Evolutionary conservation across 2,329 filamentous ascomycete species (phyloP).

Genomic region (Fusarium nematophilum): DNA sequence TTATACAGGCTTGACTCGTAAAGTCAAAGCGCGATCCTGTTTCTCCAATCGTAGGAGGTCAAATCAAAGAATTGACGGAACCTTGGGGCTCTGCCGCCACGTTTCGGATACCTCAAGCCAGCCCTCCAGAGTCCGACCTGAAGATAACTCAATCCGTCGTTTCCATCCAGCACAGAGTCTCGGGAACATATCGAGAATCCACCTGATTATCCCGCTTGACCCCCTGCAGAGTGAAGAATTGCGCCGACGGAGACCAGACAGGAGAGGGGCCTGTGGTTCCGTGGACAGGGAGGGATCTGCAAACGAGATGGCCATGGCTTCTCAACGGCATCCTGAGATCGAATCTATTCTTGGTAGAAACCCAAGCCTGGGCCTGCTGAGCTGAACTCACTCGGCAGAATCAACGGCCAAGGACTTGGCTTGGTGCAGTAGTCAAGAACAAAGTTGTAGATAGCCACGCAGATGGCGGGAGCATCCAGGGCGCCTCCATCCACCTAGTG

Average conservation of each 20-base stretch:
- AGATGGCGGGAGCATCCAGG: not conserved
- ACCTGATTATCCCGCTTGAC: not conserved
- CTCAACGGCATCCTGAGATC: no score
- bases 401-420: conserved; percentile 4
- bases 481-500: not conserved
- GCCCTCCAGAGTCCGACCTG: not conserved
- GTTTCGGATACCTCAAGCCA: not conserved
- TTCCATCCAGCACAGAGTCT: not conserved
- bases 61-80: conserved; percentile 2
- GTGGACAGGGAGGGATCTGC: not conserved
- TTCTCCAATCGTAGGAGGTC: not conserved
- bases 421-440: no score
- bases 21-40: not conserved
- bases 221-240: not conserved
- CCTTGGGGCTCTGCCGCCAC: not conserved
- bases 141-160: not conserved
- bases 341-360: no score
- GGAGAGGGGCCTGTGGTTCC: not conserved
- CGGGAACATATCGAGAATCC: not conserved
- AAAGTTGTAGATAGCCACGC: no score
- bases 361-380: no score
- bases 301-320: not conserved
- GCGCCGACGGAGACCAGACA: no score
- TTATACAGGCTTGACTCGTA: not conserved
- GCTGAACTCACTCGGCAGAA: not conserved